phyloP scores from a whole-genome alignment of 441 rosid species.

The Sinapis alba region DNA sequence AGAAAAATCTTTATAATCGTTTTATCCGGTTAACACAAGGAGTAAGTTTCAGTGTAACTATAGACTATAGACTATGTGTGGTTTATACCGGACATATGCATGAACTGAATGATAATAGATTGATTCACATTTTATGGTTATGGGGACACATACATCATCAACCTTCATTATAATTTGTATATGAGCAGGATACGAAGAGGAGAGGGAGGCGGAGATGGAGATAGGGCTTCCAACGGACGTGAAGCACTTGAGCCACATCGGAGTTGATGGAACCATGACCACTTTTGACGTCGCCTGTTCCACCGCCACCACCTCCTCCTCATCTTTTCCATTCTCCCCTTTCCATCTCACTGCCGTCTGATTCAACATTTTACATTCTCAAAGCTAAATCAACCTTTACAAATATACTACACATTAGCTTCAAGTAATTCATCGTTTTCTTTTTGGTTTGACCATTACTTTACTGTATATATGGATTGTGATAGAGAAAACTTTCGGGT shows the following conservation, averaged over 20 bases:
- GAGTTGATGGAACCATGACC: constrained; percentile 56
- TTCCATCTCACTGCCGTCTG: constrained; percentile 34
- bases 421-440: too few species aligned
- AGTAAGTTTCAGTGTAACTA: too few species aligned
- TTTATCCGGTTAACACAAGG: too few species aligned
- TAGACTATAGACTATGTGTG: too few species aligned
- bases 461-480: not conserved
- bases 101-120: too few species aligned
- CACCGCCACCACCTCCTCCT: not conserved
- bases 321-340: constrained; percentile 28
- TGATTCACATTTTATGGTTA: not conserved
- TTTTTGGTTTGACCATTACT: not conserved
- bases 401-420: too few species aligned
- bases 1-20: too few species aligned
- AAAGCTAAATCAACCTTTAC: not conserved
- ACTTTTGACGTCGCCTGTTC: constrained; percentile 23
- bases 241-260: constrained; percentile 76
- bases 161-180: not conserved
- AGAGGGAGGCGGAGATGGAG: constrained; percentile 51
- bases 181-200: constrained; percentile 43
- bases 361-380: not conserved
- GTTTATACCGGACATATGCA: too few species aligned
- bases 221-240: constrained; percentile 79
- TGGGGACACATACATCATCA: not conserved
- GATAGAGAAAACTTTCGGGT: not conserved